Evolutionary conservation across 1,284 basidiomycete species (phyloP), one percentile per base, ranked within the genome.

Genomic region (Papiliotrema flavescens): DNA sequence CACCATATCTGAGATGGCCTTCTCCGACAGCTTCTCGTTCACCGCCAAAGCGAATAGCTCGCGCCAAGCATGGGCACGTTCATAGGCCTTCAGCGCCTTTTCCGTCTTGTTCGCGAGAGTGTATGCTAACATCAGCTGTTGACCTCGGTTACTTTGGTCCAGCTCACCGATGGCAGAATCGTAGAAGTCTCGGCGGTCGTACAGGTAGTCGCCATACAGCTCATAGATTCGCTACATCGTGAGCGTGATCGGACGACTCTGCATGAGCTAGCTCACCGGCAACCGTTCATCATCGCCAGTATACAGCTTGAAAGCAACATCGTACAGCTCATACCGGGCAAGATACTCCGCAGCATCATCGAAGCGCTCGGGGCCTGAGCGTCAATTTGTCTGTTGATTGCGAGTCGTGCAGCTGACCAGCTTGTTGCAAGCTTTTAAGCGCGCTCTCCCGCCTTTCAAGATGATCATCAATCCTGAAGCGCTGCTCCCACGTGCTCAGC

Each of bases 391-490:
- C 22, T 39, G 32, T 11, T 17, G 17, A 9, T 11, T 15, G 23
- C 22, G 8, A 19, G 7, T 11, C 23, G 3, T 7, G 13, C 15
- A 14, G 34, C 76, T 54, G 49, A 84, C 91, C 92, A 36, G 89
- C 88, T 13, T 83, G 78, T 51, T 82, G 80, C 14, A 99, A 79
- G 74, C 92, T 87, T 34, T 72, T 74, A 46, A 99, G 75, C 1
- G 95, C 96, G 55, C 83, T 88, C 48, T 81, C 78, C 62, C 89
- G 76, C 36, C 91, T 83, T 64, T 84, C 85, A 34, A 98, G 82
- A 73, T 97, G 85, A 69, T 98, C 93, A 70, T 99, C 94, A 60
- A 99, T 98, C 60, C 84, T 83, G 79, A 91, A 97, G 37, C 85
- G 80, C 66, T 98, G 94, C 65, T 95, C 90, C 70, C 85, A 81